Evolutionary conservation across 1,284 basidiomycete genomes (phyloP), one percentile per base, ranked within the genome.

Genomic region (Mixia osmundae): DNA sequence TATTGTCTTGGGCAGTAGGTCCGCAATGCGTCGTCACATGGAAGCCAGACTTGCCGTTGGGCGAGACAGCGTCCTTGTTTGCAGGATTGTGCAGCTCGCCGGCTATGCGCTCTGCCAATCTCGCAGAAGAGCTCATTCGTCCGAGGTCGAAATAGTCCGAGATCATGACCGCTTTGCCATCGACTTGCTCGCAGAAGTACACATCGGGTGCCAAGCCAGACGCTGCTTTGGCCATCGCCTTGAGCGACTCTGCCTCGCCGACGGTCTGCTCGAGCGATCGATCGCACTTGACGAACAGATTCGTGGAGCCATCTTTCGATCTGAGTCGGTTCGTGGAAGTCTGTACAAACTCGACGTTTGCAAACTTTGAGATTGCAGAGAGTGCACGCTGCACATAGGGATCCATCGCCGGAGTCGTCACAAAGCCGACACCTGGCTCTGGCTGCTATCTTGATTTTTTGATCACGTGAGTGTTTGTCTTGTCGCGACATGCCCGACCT

Each of bases 11-110:
- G 40, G 69, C 65, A 4, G 78, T 83, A 5, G 62, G 64, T 2
- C 79, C 79, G 47, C 79, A 85, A 54, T 71, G 76, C 6, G 79
- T 83, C 1, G 75, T 71, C 5, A 76, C 65, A 2, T 57, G 54
- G 48, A 83, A 83, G 2, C 79, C 79, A 53, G 70, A 83, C 3
- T 60, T 51, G 42, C 46, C 37, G 37, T 25, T 24, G n/a, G 35
- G 28, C 20, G 33, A 19, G 20, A 25, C 30, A 11, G 33, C 16
- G 12, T 33, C 22, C 9, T 32, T 37, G 25, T 42, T n/a, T n/a
- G n/a, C 39, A 15, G 65, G 60, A 5, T 48, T 49, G 42, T 77
- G 76, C 40, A 77, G 50, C 49, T 75, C 72, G 3, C 56, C 64
- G 0, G 72, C 71, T 38, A 72, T 55, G 42, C 74, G 65, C 52